Base-by-base conservation (phyloP, 805 yeast genomes). In the Clavispora asparagi region DNA sequence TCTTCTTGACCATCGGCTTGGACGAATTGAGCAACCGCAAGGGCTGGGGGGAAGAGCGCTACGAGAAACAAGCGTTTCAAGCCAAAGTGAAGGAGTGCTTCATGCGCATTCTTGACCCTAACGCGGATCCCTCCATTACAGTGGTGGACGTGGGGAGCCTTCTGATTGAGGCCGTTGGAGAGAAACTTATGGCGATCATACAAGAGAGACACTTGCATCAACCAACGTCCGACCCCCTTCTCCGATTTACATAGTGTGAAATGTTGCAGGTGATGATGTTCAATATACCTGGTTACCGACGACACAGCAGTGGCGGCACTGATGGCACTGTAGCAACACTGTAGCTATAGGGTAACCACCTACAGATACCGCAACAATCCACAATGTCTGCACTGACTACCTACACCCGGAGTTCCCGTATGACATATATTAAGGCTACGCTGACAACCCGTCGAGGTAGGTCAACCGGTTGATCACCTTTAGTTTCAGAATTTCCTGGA, bases 21-120 rank as follows among this genome's bases (percentile, higher is more conserved):
- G 76, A 66, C 7, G 73, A 71, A 36, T 57, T 73, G 26, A 59
- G 71, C 19, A 52, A 61, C 16, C 73, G 98, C 45, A 81, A 80
- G 10, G 95, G 95, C 1, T 94, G 86, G 71, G 99, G 99, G 12
- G 85, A 82, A n/a, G 99, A 94, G 63, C 70, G 97, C 44, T 94
- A 94, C 65, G 99, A 94, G 62, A 77, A 75, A 26, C 62, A 64
- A 5, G 81, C 76, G 41, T 86, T 94, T 59, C 99, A 94, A 60
- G 63, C 67, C n/a, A 70, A 69, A 33, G 99, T 94, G 4, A 78
- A 81, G 48, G 38, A 57, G 9, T 71, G 81, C 50, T 94, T 91
- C 59, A 67, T 73, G 45, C 51, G 61, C 17, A 69, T 83, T 37
- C 70, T 79, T 38, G 48, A 51, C 2, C 51, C 52, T 2, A 56